Evolutionary conservation across 108 stramenopile genomes (phyloP), one percentile per base, ranked within the genome.

Genomic region (Skeletonema menzelii): DNA sequence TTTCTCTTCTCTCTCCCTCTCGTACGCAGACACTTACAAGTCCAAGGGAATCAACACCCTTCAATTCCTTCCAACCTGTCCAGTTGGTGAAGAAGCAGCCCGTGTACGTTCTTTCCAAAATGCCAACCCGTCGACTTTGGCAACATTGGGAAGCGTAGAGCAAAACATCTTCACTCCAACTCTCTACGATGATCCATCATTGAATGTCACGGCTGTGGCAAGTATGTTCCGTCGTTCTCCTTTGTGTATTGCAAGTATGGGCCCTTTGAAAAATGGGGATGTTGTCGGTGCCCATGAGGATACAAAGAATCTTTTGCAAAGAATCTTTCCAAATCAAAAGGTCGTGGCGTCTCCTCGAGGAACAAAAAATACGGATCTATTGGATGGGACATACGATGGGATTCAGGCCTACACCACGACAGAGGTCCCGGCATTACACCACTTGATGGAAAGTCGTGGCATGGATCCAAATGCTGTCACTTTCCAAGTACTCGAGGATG

Each of bases 401-500:
- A 77, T 82, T 24, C 84, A 85, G 61, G 79, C 79, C 14, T 85
- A 85, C 40, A 56, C 72, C 13, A 85, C 84, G 8, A 85, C 84
- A 24, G 84, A 85, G 62, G 70, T 82, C 3, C 75, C 84, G 13
- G 77, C 84, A 8, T 63, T 85, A 31, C 62, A 74, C 55, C 72
- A 61, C 5, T 38, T 61, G 13, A 35, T 77, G 40, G 27, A 38
- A 14, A 65, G 65, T 14, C 17, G 47, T 27, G 72, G 72, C 2
- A 27, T 65, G 53, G 56, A 75, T 55, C 69, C 73, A 27, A 40
- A 56, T 27, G 19, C 34, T 27, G 46, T 46, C 30, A 27, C 32
- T 56, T 28, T 64, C 38, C 35, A 64, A 73, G 58, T 66, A 65
- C 40, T 65, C 38, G 72, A 69, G 58, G 49, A 55, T 55, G 53